Evolutionary conservation across 257 asterid genomes (phyloP).

Genomic region (Solanum bulbocastanum): DNA sequence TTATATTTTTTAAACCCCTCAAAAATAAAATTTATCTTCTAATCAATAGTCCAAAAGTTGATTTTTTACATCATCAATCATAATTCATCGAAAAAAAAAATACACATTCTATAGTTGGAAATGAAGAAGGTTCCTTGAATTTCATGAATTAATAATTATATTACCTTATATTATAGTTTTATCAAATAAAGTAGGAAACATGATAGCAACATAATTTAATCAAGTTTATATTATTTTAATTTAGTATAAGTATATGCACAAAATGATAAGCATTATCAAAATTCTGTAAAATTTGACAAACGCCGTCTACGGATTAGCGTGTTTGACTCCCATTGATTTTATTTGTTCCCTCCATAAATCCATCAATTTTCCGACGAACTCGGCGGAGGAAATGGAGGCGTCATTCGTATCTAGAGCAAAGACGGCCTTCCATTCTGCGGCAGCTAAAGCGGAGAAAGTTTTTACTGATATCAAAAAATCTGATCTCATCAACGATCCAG

Average conservation of each 20-base stretch:
- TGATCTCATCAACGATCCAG: constrained; percentile 47
- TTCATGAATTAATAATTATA: background rate
- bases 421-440: constrained; percentile 95
- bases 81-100: background rate
- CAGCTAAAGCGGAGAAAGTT: constrained; percentile 98
- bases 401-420: constrained; percentile 84
- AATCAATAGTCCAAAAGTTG: background rate
- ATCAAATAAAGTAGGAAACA: background rate
- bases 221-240: background rate
- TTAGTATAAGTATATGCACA: background rate
- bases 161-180: background rate
- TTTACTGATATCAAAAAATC: constrained; percentile 82
- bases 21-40: background rate
- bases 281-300: background rate
- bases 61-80: background rate
- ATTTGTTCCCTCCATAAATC: background rate
- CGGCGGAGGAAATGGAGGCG: constrained; percentile 58
- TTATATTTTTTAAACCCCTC: background rate
- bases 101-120: background rate
- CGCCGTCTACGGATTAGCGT: background rate
- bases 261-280: background rate
- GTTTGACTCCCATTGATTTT: background rate
- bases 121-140: background rate
- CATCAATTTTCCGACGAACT: constrained; percentile 5
- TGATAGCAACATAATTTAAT: background rate